These are phyloP conservation scores for Vanderwaltozyma verrucispora DNA, from an alignment of 805 yeast species.

Conservation along the genomic window DNA sequence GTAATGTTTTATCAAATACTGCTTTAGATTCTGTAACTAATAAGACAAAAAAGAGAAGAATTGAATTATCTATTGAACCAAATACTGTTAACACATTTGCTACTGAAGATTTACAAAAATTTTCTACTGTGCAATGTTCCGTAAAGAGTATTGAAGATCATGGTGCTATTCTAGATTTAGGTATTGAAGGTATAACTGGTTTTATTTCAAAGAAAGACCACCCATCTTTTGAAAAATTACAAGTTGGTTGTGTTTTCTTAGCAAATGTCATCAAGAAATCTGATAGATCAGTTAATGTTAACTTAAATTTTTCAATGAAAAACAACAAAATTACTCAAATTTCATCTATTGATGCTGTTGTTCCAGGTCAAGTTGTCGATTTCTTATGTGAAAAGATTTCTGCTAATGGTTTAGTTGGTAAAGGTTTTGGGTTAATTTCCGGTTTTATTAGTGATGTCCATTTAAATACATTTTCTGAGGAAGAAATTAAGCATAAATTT, in stretches of 20 bases:
- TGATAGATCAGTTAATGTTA: constrained; percentile 40
- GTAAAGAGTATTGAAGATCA: constrained; percentile 83
- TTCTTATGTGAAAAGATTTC: constrained; percentile 54
- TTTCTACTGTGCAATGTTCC: constrained; percentile 57
- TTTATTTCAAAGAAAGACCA: constrained; percentile 68
- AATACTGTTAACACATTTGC: constrained; percentile 54
- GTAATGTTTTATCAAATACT: constrained; percentile 52
- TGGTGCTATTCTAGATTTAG: constrained; percentile 71
- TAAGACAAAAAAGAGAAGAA: constrained; percentile 43
- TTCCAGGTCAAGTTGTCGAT: constrained; percentile 78
- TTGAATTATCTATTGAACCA: constrained; percentile 69
- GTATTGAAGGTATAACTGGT: constrained; percentile 48
- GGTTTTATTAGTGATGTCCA: constrained; percentile 66
- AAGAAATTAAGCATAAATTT: constrained; percentile 47
- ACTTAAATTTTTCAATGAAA: constrained; percentile 37
- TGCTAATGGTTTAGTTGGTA: constrained; percentile 56
- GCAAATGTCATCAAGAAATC: constrained; percentile 43
- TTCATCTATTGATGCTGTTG: constrained; percentile 65
- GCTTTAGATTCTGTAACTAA: constrained; percentile 31
- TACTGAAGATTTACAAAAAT: constrained; percentile 58
- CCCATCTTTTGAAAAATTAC: constrained; percentile 30
- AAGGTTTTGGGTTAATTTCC: constrained; percentile 63
- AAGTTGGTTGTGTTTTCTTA: constrained; percentile 62
- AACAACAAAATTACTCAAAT: constrained; percentile 43
- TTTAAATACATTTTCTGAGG: constrained; percentile 35